phyloP scores from a whole-genome alignment of 1,284 basidiomycete genomes.

The Cutaneotrichosporon daszewskae region DNA sequence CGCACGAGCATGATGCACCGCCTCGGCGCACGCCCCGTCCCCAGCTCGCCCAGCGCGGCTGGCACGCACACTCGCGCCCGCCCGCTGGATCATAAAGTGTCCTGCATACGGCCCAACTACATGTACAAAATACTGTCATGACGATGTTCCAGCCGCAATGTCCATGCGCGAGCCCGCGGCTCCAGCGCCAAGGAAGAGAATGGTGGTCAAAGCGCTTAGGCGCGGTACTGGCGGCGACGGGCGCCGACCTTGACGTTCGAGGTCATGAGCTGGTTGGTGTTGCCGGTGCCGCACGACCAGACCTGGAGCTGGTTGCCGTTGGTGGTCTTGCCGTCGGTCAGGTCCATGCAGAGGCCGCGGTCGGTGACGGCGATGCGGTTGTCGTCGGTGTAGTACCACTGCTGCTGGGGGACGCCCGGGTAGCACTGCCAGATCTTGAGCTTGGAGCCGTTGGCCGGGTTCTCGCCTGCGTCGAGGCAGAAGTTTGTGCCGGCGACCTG shows the following conservation, averaged over 20 bases:
- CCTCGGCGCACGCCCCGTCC: no score
- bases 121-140: no score
- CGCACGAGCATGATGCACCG: no score
- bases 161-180: no score
- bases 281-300: slow-evolving; percentile 20
- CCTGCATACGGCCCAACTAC: background rate
- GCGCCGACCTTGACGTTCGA: background rate
- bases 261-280: slow-evolving; percentile 40
- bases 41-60: no score
- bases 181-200: no score
- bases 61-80: no score
- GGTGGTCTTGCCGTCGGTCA: slow-evolving; percentile 20
- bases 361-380: slow-evolving; percentile 16
- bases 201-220: slow-evolving; percentile 1
- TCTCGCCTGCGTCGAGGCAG: slow-evolving; percentile 31
- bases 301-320: slow-evolving; percentile 22
- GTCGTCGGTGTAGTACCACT: slow-evolving; percentile 26
- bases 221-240: slow-evolving; percentile 7
- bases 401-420: slow-evolving; percentile 18
- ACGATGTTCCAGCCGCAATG: no score
- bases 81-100: no score
- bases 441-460: slow-evolving; percentile 17
- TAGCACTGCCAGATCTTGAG: slow-evolving; percentile 25
- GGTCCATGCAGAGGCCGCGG: slow-evolving; percentile 29
- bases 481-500: slow-evolving; percentile 27